phyloP scores from a whole-genome alignment of 139 green algal genomes.

The Chlorella vulgaris region DNA sequence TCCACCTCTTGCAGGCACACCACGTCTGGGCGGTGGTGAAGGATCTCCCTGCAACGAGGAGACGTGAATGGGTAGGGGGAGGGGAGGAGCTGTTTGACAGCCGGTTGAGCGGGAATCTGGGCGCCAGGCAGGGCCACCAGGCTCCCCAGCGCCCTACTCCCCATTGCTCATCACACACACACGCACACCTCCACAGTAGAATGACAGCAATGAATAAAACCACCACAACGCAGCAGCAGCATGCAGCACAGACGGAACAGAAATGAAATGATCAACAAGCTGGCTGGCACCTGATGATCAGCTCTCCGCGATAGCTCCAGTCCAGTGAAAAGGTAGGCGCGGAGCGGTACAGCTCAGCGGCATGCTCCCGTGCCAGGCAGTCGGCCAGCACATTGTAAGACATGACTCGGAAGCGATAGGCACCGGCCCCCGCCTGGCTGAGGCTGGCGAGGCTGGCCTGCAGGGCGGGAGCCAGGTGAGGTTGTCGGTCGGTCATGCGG shows the following conservation, averaged over 20 bases:
- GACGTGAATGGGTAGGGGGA: too few relatives aligned
- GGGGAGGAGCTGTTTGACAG: too few relatives aligned
- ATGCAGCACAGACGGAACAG: too few relatives aligned
- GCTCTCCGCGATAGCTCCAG: slow-evolving; percentile 49
- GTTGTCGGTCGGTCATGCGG: background rate
- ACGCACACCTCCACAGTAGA: background rate
- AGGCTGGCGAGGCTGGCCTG: background rate
- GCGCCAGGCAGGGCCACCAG: background rate
- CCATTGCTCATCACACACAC: too few relatives aligned
- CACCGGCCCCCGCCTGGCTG: background rate
- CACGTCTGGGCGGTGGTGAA: slow-evolving; percentile 62
- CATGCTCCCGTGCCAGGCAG: slow-evolving; percentile 64
- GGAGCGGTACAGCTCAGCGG: slow-evolving; percentile 63
- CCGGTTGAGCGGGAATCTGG: slow-evolving; percentile 1
- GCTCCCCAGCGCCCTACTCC: too few relatives aligned
- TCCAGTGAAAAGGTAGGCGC: slow-evolving; percentile 53
- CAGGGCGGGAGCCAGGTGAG: too few relatives aligned
- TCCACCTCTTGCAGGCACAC: slow-evolving; percentile 87
- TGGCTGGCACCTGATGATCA: slow-evolving; percentile 38
- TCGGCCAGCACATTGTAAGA: slow-evolving; percentile 87
- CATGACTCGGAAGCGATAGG: slow-evolving; percentile 69
- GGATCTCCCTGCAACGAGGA: slow-evolving; percentile 48
- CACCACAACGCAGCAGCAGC: too few relatives aligned
- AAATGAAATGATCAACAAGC: too few relatives aligned
- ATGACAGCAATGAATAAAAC: background rate